phyloP scores from a whole-genome alignment of 352 stramenopile genomes.

The Globisporangium okanoganense region DNA sequence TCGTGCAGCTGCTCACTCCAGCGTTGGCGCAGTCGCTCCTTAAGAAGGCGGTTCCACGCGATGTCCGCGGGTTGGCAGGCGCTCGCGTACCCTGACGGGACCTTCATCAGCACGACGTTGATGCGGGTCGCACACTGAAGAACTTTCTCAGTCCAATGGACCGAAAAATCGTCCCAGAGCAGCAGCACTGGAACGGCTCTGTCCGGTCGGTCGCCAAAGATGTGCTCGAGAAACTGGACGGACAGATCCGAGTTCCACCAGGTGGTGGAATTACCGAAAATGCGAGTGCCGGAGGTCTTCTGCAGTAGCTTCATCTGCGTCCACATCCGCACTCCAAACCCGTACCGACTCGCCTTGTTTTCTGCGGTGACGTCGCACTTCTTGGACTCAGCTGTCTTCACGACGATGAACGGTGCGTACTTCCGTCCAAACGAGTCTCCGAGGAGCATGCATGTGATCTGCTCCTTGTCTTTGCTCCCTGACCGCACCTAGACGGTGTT shows the following conservation, averaged over 20 bases:
- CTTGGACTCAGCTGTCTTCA: background rate
- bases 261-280: background rate
- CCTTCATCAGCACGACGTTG: background rate
- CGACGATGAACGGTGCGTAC: background rate
- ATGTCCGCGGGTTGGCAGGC: too few relatives aligned
- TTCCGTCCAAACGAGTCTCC: background rate
- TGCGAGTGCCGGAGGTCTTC: background rate
- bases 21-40: too few relatives aligned
- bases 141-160: background rate
- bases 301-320: background rate
- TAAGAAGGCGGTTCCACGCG: too few relatives aligned
- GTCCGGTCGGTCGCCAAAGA: background rate
- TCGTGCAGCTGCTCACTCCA: too few relatives aligned
- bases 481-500: background rate
- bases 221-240: background rate
- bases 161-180: background rate
- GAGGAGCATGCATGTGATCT: background rate
- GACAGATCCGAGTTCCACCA: too few relatives aligned
- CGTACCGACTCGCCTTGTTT: background rate
- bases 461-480: background rate
- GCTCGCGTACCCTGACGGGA: too few relatives aligned
- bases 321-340: background rate
- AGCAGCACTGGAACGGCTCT: background rate
- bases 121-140: background rate
- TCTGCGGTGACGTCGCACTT: background rate